Evolutionary conservation across 1,139 yeast genomes (phyloP), one percentile per base, ranked within the genome.

Genomic region (Geotrichum citri-aurantii): DNA sequence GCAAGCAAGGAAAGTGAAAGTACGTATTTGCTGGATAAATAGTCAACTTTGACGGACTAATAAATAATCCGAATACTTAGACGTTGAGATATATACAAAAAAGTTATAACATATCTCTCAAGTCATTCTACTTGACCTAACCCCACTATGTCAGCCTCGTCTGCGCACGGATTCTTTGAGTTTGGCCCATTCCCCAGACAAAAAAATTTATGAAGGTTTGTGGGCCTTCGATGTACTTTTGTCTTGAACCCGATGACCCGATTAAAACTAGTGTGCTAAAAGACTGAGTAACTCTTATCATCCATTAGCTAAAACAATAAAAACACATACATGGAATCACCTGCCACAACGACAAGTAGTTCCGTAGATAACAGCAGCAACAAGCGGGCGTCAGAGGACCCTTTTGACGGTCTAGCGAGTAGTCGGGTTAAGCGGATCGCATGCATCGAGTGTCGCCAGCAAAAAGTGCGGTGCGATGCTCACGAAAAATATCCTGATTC

Each of bases 361-460:
- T n/a, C 44, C 44, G 19, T 19, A n/a, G 44, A 37, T 37, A n/a
- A n/a, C n/a, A 37, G 44, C 44, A 37, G 4, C 17, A 37, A 37
- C 44, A 37, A 37, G 44, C 44, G 44, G 44, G 14, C 19, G 44
- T 37, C 44, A 7, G 44, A 37, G 19, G 44, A 37, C 21, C 44
- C 44, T 14, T 37, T 37, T n/a, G 44, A 37, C n/a, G 44, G 44
- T n/a, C 19, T 37, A 19, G 44, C 44, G 44, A 19, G 44, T 19
- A 37, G 44, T 17, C 44, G 44, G 44, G 44, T 37, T 6, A 85
- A 85, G 68, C 80, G 85, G 62, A 84, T 91, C 71, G 98, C 98
- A 0, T 93, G 99, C 75, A 90, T 89, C 1, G 97, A 92, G 69
- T 93, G 99, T 69, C 81, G 99, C 21, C 99, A 93, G 71, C 99